Evolutionary conservation across 495 filamentous ascomycete genomes (phyloP).

Genomic region (Rhypophila decipiens): DNA sequence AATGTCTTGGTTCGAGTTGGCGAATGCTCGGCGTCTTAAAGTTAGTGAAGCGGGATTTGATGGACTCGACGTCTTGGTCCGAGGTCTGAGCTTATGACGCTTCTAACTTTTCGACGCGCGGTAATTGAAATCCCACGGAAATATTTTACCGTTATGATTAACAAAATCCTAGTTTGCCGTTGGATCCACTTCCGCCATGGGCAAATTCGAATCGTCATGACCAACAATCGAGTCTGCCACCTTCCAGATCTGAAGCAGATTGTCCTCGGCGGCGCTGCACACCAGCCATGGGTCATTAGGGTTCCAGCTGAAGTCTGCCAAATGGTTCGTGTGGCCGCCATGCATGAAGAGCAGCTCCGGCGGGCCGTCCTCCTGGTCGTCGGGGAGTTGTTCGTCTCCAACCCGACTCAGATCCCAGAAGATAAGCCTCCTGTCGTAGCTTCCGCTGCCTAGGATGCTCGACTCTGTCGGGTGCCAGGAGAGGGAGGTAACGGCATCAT

Average conservation of each 20-base stretch:
- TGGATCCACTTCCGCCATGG: conserved; percentile 66
- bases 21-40: too few relatives aligned
- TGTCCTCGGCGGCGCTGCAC: conserved; percentile 92
- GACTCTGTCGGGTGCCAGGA: conserved; percentile 90
- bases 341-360: conserved; percentile 99
- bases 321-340: conserved; percentile 92
- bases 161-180: too few relatives aligned
- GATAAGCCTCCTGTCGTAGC: conserved; percentile 86
- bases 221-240: conserved; percentile 85
- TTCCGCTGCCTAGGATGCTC: conserved; percentile 79
- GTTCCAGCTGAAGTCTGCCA: conserved; percentile 98
- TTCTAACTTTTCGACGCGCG: conserved; percentile 1
- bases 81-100: background rate
- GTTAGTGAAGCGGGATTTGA: too few relatives aligned
- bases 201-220: conserved; percentile 70
- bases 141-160: too few relatives aligned
- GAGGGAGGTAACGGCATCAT: conserved; percentile 80
- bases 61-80: too few relatives aligned
- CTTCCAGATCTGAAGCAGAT: conserved; percentile 93
- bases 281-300: conserved; percentile 92
- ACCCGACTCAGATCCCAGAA: conserved; percentile 93
- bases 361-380: conserved; percentile 93
- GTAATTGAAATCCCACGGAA: conserved; percentile 15
- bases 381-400: conserved; percentile 89
- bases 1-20: too few relatives aligned